Base-by-base conservation (phyloP, 106 monocot species). In the Gastrodia elata region DNA sequence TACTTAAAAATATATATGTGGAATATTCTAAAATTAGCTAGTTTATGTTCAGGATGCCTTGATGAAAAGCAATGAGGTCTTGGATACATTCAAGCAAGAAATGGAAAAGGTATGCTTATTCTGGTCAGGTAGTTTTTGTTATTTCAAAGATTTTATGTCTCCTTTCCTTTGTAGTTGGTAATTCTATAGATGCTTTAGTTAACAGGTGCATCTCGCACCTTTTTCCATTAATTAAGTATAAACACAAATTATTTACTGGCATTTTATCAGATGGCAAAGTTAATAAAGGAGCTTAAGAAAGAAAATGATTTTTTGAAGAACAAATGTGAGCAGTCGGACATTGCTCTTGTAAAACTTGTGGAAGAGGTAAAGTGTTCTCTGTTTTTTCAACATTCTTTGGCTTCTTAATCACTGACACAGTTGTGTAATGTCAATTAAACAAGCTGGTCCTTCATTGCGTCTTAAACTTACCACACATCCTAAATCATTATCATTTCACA, bases 81-180 rank as follows among this genome's bases (percentile, higher is more conserved):
- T 97, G 71, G 93, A 97, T 82, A 81, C 97, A 75, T 93, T 89
- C 73, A 97, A 97, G 81, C 84, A 84, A 37, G 97, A 97, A 84
- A 97, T 97, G 90, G 91, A 91, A 80, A 93, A 91, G 93, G 93
- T 91, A 87, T 72, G 48, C 9, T 6, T 74, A 72, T 67, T 67
- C 36, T 34, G 13, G 13, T 27, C 67, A 5, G 36, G 36, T 37
- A 20, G 16, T 67, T 67, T 3, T 67, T 32, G 2, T 32, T 14
- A 14, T 14, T 61, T 61, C 61, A 30, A 61, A 61, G 10, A 61
- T 30, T 10, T 37, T 36, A 0, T 36, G 6, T 67, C 8, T 0
- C 9, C 39, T 6, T 38, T 3, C 0, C 15, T 16, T 64, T 14
- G 1, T 64, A 18, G 36, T 67, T 22, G 0, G n/a, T 35, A 18